Base-by-base conservation (phyloP, 176 grass and related monocot genomes). In the Thinopyrum elongatum region DNA sequence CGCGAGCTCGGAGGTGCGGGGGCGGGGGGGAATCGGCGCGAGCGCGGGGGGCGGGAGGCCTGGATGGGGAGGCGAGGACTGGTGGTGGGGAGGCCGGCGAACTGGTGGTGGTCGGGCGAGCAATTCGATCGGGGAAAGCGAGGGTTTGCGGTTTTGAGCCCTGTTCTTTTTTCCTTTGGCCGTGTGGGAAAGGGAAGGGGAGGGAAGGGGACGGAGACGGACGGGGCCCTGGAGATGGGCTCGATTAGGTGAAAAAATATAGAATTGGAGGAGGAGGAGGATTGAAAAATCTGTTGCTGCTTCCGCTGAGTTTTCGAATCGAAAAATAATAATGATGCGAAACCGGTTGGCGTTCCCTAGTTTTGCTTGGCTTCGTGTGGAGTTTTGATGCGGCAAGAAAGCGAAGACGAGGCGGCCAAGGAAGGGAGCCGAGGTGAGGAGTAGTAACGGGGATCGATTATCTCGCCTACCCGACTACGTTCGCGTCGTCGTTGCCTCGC, bases 61-160 rank as follows among this genome's bases (percentile, higher is more conserved):
- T 84, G 44, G 85, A 79, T 80, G 67, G 22, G 41, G 30, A 4
- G 74, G 29, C 31, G 76, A 2, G 49, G 49, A 82, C 69, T 42
- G 81, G 89, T 80, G 65, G 66, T 86, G 81, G 46, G 85, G 47
- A 66, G 89, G 46, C 84, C 79, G 59, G 80, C 89, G 85, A 80
- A 35, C 75, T 59, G 85, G 89, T 79, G 89, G 85, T 58, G 75
- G 44, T 80, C 30, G 16, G n/a, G 79, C 16, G 71, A 77, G 85
- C 70, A 88, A 91, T 82, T 91, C 86, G 86, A 91, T 85, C 82
- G 86, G 86, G 81, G 90, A 85, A 76, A 91, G 86, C 82, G 82
- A 91, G 90, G 89, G 77, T 76, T 87, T 63, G 76, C 81, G 7
- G 72, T 22, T 80, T 72, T 58, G 66, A 64, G 78, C 63, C 42